Conservation (phyloP, 164 flowering plant genomes). For the Annona cherimola region DNA sequence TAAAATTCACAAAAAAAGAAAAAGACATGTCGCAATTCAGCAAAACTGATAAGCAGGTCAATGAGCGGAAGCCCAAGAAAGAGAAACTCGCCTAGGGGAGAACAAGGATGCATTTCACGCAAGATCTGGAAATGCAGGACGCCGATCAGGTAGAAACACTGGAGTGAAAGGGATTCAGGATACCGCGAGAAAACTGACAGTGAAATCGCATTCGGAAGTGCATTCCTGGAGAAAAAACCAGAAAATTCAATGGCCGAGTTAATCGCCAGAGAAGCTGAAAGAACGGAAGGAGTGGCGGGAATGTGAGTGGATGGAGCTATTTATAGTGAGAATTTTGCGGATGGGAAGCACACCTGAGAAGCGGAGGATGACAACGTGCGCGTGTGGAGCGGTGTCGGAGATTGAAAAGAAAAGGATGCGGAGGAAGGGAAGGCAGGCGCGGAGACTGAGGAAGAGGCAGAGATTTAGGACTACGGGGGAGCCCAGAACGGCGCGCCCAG, state of each 20-base stretch:
- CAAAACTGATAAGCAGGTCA: neutral
- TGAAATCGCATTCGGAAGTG: neutral
- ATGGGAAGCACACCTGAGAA: neutral
- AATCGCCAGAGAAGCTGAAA: neutral
- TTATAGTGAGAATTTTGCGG: neutral
- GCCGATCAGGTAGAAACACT: neutral
- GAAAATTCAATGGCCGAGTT: neutral
- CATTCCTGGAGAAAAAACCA: neutral
- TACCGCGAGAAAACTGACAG: neutral
- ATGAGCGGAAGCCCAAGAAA: neutral
- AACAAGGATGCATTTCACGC: neutral
- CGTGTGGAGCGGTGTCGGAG: neutral
- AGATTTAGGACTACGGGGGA: neutral
- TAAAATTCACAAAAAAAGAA: no score
- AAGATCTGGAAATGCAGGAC: neutral
- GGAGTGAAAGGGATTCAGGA: neutral
- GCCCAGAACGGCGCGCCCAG: neutral
- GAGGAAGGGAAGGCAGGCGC: neutral
- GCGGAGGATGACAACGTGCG: slow-evolving; percentile 1
- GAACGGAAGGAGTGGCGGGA: neutral
- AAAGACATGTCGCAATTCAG: neutral
- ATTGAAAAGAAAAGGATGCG: neutral
- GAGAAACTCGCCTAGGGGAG: neutral
- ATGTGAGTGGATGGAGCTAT: neutral
- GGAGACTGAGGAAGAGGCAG: neutral